Evolutionary conservation across 345 rosid genomes (phyloP).

Genomic region (Ailanthus altissimus): DNA sequence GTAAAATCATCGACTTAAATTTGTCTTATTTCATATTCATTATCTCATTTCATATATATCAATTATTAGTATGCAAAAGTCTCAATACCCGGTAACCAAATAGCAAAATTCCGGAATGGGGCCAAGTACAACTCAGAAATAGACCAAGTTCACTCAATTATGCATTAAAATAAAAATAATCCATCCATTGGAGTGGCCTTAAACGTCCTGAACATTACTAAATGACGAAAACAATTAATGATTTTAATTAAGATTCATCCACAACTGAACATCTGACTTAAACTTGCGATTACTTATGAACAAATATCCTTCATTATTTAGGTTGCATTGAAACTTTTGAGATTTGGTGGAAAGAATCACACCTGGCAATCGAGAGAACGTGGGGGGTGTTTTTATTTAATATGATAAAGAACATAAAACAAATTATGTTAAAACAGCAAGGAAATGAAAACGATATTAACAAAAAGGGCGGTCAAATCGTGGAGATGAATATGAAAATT

Average conservation of each 20-base stretch:
- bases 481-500: constrained; percentile 27
- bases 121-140: constrained; percentile 43
- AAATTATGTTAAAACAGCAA: neutral
- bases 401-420: neutral
- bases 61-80: constrained; percentile 29
- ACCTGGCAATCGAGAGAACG: constrained; percentile 32
- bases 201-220: constrained; percentile 23
- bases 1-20: constrained; percentile 25
- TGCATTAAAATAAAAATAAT: constrained; percentile 29
- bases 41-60: constrained; percentile 8
- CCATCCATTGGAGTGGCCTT: neutral
- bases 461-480: constrained; percentile 29
- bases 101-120: constrained; percentile 23
- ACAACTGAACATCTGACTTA: neutral
- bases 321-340: neutral
- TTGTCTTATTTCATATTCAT: constrained; percentile 16
- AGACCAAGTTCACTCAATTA: constrained; percentile 18
- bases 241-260: neutral
- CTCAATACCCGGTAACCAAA: constrained; percentile 25
- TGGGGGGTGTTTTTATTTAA: constrained; percentile 17
- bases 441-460: constrained; percentile 15
- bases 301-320: neutral
- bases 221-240: constrained; percentile 17
- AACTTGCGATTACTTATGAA: constrained; percentile 18
- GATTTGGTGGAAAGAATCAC: constrained; percentile 18